Base-by-base conservation (phyloP, 2,329 filamentous ascomycete species). In the Cladophialophora yegresii region DNA sequence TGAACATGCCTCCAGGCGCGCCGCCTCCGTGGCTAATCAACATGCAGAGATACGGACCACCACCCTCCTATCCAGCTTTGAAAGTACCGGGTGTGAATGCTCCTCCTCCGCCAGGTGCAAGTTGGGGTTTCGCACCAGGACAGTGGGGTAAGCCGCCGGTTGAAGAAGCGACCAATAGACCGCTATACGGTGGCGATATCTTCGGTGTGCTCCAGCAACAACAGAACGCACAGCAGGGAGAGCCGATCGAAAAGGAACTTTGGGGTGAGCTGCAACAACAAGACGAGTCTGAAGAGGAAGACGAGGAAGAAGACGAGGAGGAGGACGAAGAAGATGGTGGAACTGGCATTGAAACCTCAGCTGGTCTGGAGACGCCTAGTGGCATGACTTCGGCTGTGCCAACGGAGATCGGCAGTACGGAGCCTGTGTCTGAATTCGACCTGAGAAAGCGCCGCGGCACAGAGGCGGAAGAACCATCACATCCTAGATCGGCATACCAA, bases 11-110 rank as follows among this genome's bases (percentile, higher is more conserved):
- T 23, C 91, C 92, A 13, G 93, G 92, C 57, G 92, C 93, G 28
- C 93, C 95, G 7, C 93, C 95, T 26, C 95, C 95, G 47, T 99
- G 95, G 95, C 84, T 99, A 66, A 93, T 99, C 75, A 96, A 96
- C 77, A 92, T 96, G 78, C 95, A 99, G 78, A 88, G 93, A 71
- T 91, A 92, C 72, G 95, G 95, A 0, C 92, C 93, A 26, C 93
- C 95, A 1, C 93, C 93, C 5, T 96, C 92, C 8, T 99, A 99
- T 76, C 93, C 95, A 23, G 91, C 91, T n/a, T 83, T 98, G 58
- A 96, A 95, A 75, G 92, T 99, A 65, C 90, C 95, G 8, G 95
- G 95, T 51, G 84, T 99, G 54, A 99, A 98, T 76, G 92, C 93
- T 1, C 92, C 95, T 4, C 91, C 93, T 10, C 95, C 95, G 1